A percentile compares a stretch with the other conserved stretches of the same genome.
Evolutionary conservation across 139 green algal species (phyloP).

Genomic region (Volvox africanus): DNA sequence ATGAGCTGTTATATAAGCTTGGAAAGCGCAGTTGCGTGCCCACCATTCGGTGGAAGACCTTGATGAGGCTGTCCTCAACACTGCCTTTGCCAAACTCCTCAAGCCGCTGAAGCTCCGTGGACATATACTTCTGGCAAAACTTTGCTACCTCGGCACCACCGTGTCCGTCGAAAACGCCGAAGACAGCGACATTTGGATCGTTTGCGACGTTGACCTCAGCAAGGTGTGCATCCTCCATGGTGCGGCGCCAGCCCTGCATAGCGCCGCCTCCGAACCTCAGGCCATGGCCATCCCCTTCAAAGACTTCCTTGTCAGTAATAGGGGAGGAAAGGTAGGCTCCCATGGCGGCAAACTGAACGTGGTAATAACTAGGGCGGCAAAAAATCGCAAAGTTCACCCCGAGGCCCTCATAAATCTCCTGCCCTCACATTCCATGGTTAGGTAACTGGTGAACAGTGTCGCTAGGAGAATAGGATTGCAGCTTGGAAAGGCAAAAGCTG

Average conservation of each 20-base stretch:
- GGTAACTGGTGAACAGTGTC: not conserved
- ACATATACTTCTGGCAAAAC: conserved; percentile 88
- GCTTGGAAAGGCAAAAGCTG: not conserved
- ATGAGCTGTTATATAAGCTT: no score
- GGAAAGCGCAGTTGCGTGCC: not conserved
- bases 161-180: conserved; percentile 93
- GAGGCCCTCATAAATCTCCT: not conserved
- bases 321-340: conserved; percentile 82
- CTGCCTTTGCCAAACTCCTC: conserved; percentile 70
- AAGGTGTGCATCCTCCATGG: conserved; percentile 86
- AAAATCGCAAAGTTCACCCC: conserved; percentile 12
- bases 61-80: conserved; percentile 74
- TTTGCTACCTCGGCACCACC: conserved; percentile 89
- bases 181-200: conserved; percentile 66
- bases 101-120: conserved; percentile 75
- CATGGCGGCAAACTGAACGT: conserved; percentile 59
- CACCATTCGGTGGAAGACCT: conserved; percentile 86
- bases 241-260: conserved; percentile 92
- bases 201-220: conserved; percentile 57
- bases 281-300: conserved; percentile 64
- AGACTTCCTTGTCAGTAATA: conserved; percentile 82
- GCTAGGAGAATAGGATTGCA: not conserved
- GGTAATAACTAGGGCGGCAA: conserved; percentile 28
- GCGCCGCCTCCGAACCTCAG: conserved; percentile 77
- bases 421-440: conserved; percentile 14